Evolutionary conservation across 352 stramenopile genomes (phyloP).

Genomic region (Globisporangium iwayamae): DNA sequence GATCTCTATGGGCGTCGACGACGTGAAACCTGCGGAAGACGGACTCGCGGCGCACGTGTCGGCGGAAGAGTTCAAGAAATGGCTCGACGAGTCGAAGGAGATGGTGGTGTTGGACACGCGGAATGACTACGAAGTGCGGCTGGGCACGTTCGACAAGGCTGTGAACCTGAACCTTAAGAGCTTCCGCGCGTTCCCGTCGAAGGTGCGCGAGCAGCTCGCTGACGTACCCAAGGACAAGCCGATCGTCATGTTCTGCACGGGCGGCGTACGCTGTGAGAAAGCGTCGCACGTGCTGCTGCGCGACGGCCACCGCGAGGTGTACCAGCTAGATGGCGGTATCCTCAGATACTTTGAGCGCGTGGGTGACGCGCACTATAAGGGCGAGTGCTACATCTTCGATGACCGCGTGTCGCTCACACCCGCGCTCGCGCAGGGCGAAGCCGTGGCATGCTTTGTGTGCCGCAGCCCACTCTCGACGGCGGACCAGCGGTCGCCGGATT

Average conservation of each 20-base stretch:
- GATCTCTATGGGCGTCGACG: background rate
- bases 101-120: background rate
- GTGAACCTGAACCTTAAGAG: background rate
- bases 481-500: background rate
- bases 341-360: background rate
- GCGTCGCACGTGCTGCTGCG: background rate
- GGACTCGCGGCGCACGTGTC: background rate
- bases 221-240: background rate
- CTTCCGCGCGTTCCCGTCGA: background rate
- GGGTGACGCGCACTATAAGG: background rate
- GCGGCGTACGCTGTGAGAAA: background rate
- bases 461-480: background rate
- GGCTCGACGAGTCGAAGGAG: background rate
- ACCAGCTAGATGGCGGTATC: background rate
- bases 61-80: background rate
- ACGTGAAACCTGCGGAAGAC: background rate
- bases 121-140: background rate
- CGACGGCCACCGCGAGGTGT: background rate
- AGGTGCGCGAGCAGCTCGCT: background rate
- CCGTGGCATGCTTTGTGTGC: background rate
- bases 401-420: background rate
- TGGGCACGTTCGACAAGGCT: background rate
- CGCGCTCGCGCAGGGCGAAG: background rate
- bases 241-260: background rate
- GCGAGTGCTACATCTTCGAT: background rate